Evolutionary conservation across 257 asterid species (phyloP), one percentile per base, ranked within the genome.

Genomic region (Fraxinus anomala): DNA sequence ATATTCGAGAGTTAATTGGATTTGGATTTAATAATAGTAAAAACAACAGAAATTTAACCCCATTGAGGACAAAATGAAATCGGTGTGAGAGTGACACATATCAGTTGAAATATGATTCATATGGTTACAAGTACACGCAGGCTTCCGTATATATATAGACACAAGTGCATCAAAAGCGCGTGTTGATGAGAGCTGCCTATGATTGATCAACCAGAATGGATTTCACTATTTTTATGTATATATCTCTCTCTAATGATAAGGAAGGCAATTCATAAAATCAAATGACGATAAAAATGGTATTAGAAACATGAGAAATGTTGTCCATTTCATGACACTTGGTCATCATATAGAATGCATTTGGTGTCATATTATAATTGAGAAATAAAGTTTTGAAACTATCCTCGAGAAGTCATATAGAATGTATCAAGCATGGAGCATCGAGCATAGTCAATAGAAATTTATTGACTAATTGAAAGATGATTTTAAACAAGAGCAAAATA

Each of bases 1-100:
- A 56, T 23, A 23, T 75, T 68, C 66, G 42, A 78, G 65, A 74
- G 73, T 37, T 71, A 6, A 3, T 65, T 54, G 33, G 67, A 21
- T 23, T 65, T 54, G 33, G 67, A 21, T 23, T 6, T 19, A 56
- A 19, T 1, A n/a, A 56, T 56, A n/a, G 66, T 56, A 44, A 44
- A 13, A 44, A 39, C 10, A 39, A 40, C 0, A 40, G 14, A 40
- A 40, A 40, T 40, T 39, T 8, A 39, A 39, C 13, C 47, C 47
- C 47, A 40, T 40, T 10, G 47, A 10, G 47, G 14, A 12, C 13
- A 1, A 0, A 39, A 8, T 1, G 10, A 10, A 34, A 34, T 37
- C 12, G 8, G 51, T 3, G 51, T 0, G 5, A 10, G n/a, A 47
- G 56, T 13, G 16, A 47, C n/a, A 44, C 6, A 11, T 0, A 47